Conservation (phyloP, 2,329 filamentous ascomycete genomes). For the Sporothrix globosa region DNA sequence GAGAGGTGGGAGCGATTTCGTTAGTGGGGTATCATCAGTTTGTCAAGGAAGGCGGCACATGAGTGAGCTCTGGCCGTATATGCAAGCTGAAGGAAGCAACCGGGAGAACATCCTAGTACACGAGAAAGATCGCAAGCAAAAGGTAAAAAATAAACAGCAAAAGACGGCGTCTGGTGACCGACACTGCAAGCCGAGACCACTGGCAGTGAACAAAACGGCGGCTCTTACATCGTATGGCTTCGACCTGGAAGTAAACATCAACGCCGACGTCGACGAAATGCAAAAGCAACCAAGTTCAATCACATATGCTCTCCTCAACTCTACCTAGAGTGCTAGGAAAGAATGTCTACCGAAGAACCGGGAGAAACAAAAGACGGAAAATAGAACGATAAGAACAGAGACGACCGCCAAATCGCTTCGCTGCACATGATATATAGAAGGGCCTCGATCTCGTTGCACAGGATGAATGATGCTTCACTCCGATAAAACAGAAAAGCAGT, state of each 20-base stretch:
- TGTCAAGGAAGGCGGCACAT: not conserved
- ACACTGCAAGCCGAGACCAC: not conserved
- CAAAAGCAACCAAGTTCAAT: not conserved
- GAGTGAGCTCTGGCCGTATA: not conserved
- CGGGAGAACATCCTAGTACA: not conserved
- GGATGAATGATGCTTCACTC: slow-evolving; percentile 4
- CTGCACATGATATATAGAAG: slow-evolving; percentile 21
- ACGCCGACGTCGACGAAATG: not conserved
- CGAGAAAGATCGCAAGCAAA: not conserved
- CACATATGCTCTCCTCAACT: not conserved
- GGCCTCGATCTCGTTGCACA: not conserved
- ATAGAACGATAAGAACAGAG: not conserved
- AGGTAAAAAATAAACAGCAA: not conserved
- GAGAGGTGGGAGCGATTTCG: not conserved
- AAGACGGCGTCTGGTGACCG: slow-evolving; percentile 7
- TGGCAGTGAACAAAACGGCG: not conserved
- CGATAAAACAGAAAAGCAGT: not conserved
- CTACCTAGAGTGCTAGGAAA: not conserved
- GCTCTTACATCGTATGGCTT: not conserved
- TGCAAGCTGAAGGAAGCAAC: not conserved
- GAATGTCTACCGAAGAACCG: not conserved
- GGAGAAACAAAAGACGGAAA: not conserved
- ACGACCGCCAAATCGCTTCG: slow-evolving; percentile 22
- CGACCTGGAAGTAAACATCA: not conserved
- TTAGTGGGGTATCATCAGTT: not conserved